Conservation (phyloP, 1,284 basidiomycete species). For the Rhodotorula sp. region DNA sequence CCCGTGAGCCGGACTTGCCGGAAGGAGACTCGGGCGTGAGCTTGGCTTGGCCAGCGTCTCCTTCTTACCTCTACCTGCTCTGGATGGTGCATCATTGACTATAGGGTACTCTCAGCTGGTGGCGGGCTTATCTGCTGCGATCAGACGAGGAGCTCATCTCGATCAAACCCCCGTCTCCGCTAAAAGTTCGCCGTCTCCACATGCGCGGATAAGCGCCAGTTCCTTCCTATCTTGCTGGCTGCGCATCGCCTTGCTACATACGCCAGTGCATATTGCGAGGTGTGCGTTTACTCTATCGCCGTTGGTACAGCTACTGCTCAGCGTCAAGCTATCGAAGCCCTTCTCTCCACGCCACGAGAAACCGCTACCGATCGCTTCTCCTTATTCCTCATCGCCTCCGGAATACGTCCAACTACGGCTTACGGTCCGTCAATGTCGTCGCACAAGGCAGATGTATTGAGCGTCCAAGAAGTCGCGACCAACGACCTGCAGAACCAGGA, state of each 20-base stretch:
- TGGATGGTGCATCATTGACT: too few relatives aligned
- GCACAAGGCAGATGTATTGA: background rate
- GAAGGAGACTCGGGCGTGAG: too few relatives aligned
- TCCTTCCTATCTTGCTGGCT: background rate
- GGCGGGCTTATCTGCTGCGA: background rate
- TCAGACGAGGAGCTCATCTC: background rate
- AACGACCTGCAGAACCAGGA: conserved; percentile 5
- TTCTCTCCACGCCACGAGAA: too few relatives aligned
- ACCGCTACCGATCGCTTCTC: background rate
- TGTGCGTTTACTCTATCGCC: background rate
- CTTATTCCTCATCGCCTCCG: background rate
- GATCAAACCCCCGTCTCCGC: background rate
- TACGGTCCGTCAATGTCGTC: background rate
- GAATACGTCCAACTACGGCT: background rate
- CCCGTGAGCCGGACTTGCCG: too few relatives aligned
- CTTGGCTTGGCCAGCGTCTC: too few relatives aligned
- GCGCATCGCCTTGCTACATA: background rate
- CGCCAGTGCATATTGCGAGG: background rate
- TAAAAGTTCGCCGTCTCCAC: background rate
- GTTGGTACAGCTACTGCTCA: background rate
- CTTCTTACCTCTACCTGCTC: too few relatives aligned
- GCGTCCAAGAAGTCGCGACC: background rate
- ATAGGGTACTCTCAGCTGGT: too few relatives aligned
- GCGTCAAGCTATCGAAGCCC: too few relatives aligned
- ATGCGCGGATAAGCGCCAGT: background rate